A percentile compares a stretch with the other conserved stretches of the same genome.
Evolutionary conservation across 768 basidiomycete genomes (phyloP).

Genomic region (Kwoniella sp.): DNA sequence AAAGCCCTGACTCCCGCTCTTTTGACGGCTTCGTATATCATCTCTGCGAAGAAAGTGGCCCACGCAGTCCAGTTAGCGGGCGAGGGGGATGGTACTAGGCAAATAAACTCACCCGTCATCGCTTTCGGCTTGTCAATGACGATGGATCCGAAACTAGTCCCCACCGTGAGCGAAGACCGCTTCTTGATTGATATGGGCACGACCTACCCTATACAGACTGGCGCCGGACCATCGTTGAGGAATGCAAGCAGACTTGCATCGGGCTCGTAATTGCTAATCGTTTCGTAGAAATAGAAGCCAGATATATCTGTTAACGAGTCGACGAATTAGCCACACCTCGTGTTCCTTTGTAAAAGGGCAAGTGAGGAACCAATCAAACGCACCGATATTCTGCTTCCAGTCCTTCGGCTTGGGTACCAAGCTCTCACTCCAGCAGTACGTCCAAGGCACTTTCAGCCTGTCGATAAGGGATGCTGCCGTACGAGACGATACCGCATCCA

Average conservation of each 20-base stretch:
- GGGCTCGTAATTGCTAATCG: slow-evolving; percentile 62
- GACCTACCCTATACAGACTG: slow-evolving; percentile 66
- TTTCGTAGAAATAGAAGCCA: slow-evolving; percentile 68
- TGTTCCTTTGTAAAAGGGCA: not conserved
- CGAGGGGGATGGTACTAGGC: no score
- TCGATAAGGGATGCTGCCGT: slow-evolving; percentile 63
- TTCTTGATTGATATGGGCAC: no score
- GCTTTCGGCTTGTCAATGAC: slow-evolving; percentile 60
- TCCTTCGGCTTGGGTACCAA: slow-evolving; percentile 67
- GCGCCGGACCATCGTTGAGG: slow-evolving; percentile 61
- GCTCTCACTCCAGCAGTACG: slow-evolving; percentile 67
- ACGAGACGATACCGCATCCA: slow-evolving; percentile 59
- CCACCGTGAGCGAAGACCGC: not conserved
- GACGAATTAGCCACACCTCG: not conserved
- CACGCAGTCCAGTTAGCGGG: no score
- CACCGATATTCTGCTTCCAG: slow-evolving; percentile 68
- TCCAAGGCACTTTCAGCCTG: slow-evolving; percentile 65
- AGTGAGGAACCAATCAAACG: not conserved
- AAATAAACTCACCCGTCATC: slow-evolving; percentile 60
- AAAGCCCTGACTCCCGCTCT: slow-evolving; percentile 64
- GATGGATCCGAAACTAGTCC: slow-evolving; percentile 65
- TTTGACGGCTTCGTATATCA: slow-evolving; percentile 56
- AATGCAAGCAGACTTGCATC: slow-evolving; percentile 61
- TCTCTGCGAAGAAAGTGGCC: not conserved
- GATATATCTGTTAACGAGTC: slow-evolving; percentile 61